Evolutionary conservation across 2,329 filamentous ascomycete genomes (phyloP).

Genomic region (Pseudogymnoascus sp.): DNA sequence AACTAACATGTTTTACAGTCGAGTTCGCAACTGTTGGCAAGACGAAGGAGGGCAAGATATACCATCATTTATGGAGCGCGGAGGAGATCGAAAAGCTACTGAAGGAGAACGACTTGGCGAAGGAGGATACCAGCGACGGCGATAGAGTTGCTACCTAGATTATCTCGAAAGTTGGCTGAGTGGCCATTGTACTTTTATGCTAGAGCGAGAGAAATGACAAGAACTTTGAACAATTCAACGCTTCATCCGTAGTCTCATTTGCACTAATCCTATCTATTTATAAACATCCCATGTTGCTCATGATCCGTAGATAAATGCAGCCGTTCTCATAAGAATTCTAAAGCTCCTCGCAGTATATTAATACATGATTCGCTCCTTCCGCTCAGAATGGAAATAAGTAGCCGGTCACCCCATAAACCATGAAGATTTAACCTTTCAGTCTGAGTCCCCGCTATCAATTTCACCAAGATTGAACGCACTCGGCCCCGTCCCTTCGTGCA

Average conservation of each 20-base stretch:
- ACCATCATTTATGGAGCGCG: slow-evolving; percentile 93
- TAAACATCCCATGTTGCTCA: background rate
- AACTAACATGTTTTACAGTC: slow-evolving; percentile 45
- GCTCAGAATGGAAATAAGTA: background rate
- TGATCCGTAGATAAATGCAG: background rate
- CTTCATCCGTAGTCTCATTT: background rate
- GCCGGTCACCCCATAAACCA: background rate
- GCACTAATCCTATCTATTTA: background rate
- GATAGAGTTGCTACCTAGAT: slow-evolving; percentile 3
- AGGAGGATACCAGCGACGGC: slow-evolving; percentile 48
- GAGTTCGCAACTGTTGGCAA: slow-evolving; percentile 97
- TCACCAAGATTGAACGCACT: slow-evolving; percentile 5
- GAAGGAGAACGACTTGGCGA: slow-evolving; percentile 91
- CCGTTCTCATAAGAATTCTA: background rate
- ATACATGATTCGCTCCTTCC: background rate
- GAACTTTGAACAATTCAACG: background rate
- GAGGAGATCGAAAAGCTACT: slow-evolving; percentile 92
- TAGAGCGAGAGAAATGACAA: slow-evolving; percentile 7
- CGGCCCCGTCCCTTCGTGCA: background rate
- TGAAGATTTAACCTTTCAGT: background rate
- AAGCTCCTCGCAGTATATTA: background rate
- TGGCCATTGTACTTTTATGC: slow-evolving; percentile 2
- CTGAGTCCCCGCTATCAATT: background rate
- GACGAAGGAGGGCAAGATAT: slow-evolving; percentile 91
- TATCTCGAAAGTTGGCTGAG: slow-evolving; percentile 2